Evolutionary conservation across 345 rosid species (phyloP), one percentile per base, ranked within the genome.

Genomic region (Abelmoschus esculentus): DNA sequence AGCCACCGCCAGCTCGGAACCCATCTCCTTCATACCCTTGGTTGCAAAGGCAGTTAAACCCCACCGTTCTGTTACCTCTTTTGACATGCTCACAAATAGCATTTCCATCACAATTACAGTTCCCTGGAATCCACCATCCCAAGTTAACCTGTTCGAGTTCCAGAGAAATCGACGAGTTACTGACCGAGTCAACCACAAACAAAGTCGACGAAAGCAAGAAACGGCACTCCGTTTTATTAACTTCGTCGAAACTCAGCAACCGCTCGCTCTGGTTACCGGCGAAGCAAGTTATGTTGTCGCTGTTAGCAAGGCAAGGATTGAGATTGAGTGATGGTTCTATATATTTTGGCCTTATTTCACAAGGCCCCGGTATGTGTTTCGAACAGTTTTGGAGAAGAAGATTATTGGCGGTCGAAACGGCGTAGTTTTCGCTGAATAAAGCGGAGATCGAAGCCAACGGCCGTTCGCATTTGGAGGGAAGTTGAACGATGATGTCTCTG

Each of bases 91-190:
- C 13, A 56, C 89, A 82, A 0, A 14, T 31, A 5, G 88, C 91
- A 12, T 83, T 62, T 2, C 0, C 4, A 12, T 72, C 32, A 61
- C 99, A 95, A 42, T 0, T 3, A 54, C 85, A 83, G 1, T 0
- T 1, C 38, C 87, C 82, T 11, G 66, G 19, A 7, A 88, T 26
- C 97, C 99, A 87, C 99, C 97, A 95, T 15, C 73, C 84, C 71
- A 95, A 69, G 78, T 78, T 77, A 31, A 84, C 70, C 53, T 77
- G 74, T 72, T 79, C 83, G 59, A 87, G 73, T 83, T 88, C 85
- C 38, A 91, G 36, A 19, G 82, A 82, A 12, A 75, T 61, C 13
- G 60, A 76, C 2, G 72, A 36, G 63, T 3, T 44, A 36, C 6
- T 73, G 28, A 58, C 73, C 59, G 49, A 10, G 1, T 52, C 69